Evolutionary conservation across 2,329 filamentous ascomycete genomes (phyloP).

Genomic region (Phaeosphaeriaceae sp.): DNA sequence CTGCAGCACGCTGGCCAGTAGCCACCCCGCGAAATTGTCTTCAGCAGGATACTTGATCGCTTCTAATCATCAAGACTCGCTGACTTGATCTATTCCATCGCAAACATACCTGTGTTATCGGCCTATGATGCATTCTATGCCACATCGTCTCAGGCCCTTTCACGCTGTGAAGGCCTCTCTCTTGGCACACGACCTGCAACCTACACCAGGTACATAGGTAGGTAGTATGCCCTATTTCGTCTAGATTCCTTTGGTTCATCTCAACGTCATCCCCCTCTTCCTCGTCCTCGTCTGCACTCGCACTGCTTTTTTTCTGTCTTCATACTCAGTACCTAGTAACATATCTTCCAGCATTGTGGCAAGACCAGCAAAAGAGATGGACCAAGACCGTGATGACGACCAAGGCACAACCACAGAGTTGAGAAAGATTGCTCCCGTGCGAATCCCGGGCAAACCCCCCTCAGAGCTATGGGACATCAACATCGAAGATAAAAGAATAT

Average conservation of each 20-base stretch:
- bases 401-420: constrained; percentile 10
- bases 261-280: constrained; percentile 20
- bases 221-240: neutral
- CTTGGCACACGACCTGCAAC: constrained; percentile 15
- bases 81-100: neutral
- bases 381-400: neutral
- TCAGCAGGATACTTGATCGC: constrained; percentile 2
- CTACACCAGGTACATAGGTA: constrained; percentile 9
- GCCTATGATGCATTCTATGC: neutral
- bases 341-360: neutral
- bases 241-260: constrained; percentile 5
- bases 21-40: constrained; percentile 21
- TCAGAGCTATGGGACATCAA: constrained; percentile 47
- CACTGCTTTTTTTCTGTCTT: constrained; percentile 33
- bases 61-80: neutral
- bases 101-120: neutral
- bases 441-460: constrained; percentile 39
- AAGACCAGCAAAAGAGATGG: too few species aligned
- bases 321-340: neutral
- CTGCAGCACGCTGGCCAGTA: constrained; percentile 7
- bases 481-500: constrained; percentile 42
- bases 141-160: constrained; percentile 3
- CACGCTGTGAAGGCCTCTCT: constrained; percentile 13
- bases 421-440: constrained; percentile 42
- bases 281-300: neutral